These are phyloP conservation scores for Emergomyces orientalis DNA, from an alignment of 2,329 filamentous ascomycete genomes.

Conservation along the genomic window DNA sequence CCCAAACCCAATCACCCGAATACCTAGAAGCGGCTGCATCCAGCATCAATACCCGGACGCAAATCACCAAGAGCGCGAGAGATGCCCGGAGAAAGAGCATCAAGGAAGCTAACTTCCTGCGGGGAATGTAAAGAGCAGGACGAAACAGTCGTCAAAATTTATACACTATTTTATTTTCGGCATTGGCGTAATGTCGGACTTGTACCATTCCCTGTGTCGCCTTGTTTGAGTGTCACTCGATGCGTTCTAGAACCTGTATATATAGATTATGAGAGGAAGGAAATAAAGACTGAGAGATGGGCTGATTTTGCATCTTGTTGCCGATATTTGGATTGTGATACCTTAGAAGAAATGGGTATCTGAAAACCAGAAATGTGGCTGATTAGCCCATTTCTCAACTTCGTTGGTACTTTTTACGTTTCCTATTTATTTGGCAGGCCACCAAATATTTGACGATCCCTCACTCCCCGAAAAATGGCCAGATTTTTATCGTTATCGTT, in stretches of 20 bases:
- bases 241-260: neutral
- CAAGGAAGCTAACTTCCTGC: conserved; percentile 41
- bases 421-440: neutral
- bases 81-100: conserved; percentile 39
- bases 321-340: neutral
- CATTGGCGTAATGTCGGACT: neutral
- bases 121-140: conserved; percentile 31
- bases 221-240: neutral
- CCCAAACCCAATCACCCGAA: conserved; percentile 17
- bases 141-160: neutral
- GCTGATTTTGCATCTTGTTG: neutral
- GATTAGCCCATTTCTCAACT: neutral
- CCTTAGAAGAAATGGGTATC: too few relatives aligned
- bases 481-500: neutral
- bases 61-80: conserved; percentile 38
- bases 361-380: neutral
- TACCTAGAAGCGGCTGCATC: conserved; percentile 27
- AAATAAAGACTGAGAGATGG: neutral
- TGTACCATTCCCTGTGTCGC: neutral
- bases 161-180: neutral
- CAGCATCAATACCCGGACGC: conserved; percentile 30
- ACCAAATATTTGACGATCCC: neutral
- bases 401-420: neutral
- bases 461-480: neutral
- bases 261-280: neutral